Conservation (phyloP, 257 asterid genomes). For the Rhazya stricta region DNA sequence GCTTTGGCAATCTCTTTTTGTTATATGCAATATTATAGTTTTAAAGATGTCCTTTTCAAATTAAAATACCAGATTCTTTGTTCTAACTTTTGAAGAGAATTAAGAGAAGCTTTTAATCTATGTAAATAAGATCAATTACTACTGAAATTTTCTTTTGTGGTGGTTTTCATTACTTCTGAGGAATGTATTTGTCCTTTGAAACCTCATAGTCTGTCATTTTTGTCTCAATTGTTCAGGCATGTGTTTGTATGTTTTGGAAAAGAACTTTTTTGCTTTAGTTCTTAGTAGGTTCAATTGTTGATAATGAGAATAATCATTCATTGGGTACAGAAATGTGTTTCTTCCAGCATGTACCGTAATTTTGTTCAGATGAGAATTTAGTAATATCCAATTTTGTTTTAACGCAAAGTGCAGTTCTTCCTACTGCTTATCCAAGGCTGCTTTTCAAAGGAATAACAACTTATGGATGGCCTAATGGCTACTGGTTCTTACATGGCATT, state of each 20-base stretch:
- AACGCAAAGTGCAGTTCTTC: slow-evolving; percentile 48
- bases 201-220: not conserved
- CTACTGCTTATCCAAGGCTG: slow-evolving; percentile 38
- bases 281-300: not conserved
- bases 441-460: slow-evolving; percentile 37
- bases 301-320: not conserved
- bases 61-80: not conserved
- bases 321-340: too few relatives aligned
- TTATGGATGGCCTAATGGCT: slow-evolving; percentile 28
- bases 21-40: too few relatives aligned
- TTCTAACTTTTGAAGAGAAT: not conserved
- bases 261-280: too few relatives aligned
- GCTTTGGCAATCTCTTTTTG: not conserved
- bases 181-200: not conserved
- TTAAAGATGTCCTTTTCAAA: not conserved
- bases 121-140: not conserved
- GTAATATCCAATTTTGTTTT: not conserved
- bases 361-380: not conserved
- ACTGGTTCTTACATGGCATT: slow-evolving; percentile 22
- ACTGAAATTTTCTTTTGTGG: not conserved
- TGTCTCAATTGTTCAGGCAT: not conserved
- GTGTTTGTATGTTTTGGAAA: not conserved
- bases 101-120: not conserved
- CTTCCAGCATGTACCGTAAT: too few relatives aligned
- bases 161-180: not conserved